Evolutionary conservation across 345 rosid species (phyloP).

Genomic region (Balakata baccata): DNA sequence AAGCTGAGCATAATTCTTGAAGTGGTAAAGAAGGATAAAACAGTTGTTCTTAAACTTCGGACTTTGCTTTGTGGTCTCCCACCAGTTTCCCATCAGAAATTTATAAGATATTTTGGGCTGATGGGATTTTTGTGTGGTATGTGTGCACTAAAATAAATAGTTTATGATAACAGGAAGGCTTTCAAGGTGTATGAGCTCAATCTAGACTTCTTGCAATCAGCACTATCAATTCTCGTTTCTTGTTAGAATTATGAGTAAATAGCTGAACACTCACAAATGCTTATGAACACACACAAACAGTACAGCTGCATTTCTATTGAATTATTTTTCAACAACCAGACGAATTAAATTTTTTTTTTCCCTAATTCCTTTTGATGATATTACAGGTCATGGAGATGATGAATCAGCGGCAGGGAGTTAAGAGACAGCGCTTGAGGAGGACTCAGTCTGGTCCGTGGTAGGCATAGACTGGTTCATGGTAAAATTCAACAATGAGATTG

Average conservation of each 20-base stretch:
- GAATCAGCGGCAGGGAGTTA: conserved; percentile 45
- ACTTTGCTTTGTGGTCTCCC: too few relatives aligned
- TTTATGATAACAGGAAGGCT: not conserved
- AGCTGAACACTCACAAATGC: not conserved
- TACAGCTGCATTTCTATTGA: not conserved
- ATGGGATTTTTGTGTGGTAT: not conserved
- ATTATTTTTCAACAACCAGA: not conserved
- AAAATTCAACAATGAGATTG: conserved; percentile 26
- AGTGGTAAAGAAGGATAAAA: not conserved
- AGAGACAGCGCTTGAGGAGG: conserved; percentile 71
- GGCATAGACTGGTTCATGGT: conserved; percentile 93
- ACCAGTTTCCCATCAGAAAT: not conserved
- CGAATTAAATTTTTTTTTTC: not conserved
- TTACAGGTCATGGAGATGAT: conserved; percentile 64
- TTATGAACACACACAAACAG: not conserved
- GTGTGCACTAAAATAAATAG: not conserved
- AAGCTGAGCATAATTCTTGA: not conserved
- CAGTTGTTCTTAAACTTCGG: not conserved
- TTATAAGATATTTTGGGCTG: too few relatives aligned
- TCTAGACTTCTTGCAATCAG: not conserved
- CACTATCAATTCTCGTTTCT: not conserved
- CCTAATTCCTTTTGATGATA: not conserved
- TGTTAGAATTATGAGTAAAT: not conserved
- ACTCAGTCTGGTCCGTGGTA: conserved; percentile 93
- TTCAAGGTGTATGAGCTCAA: not conserved